These are phyloP conservation scores for Saraca asoca DNA, from an alignment of 331 rosid species.

Conservation along the genomic window DNA sequence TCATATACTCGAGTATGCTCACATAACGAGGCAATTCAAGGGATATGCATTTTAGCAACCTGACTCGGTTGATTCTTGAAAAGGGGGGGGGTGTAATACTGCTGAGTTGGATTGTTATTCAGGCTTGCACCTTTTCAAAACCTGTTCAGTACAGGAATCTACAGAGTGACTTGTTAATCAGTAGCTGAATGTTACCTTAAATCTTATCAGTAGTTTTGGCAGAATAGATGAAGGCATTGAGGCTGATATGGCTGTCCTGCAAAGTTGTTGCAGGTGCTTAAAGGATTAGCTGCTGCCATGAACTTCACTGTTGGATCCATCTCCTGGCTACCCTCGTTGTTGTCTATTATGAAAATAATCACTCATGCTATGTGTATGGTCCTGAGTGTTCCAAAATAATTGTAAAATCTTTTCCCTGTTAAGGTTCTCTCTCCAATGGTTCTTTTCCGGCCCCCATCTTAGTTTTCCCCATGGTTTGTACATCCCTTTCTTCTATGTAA, in stretches of 20 bases:
- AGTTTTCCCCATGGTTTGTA: slow-evolving; percentile 24
- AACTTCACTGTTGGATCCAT: slow-evolving; percentile 40
- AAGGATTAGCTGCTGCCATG: slow-evolving; percentile 33
- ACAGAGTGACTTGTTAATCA: slow-evolving; percentile 32
- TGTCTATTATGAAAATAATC: slow-evolving; percentile 34
- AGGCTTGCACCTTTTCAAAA: slow-evolving; percentile 1
- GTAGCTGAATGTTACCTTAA: slow-evolving; percentile 39
- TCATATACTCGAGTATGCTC: slow-evolving; percentile 26
- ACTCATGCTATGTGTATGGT: slow-evolving; percentile 23
- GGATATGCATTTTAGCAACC: slow-evolving; percentile 35
- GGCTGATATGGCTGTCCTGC: slow-evolving; percentile 39
- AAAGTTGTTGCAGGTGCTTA: slow-evolving; percentile 36
- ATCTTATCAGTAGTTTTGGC: slow-evolving; percentile 39
- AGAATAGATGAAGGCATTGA: slow-evolving; percentile 34
- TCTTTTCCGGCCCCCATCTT: slow-evolving; percentile 12
- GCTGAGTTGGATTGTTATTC: not conserved
- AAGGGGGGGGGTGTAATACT: not conserved
- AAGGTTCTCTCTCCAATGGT: slow-evolving; percentile 28
- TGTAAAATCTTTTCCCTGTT: slow-evolving; percentile 38
- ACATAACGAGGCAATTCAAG: slow-evolving; percentile 36
- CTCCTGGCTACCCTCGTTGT: slow-evolving; percentile 32
- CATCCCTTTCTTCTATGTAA: slow-evolving; percentile 30
- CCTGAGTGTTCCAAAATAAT: slow-evolving; percentile 35
- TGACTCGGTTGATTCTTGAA: slow-evolving; percentile 33
- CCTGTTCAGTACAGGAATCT: slow-evolving; percentile 30